Evolutionary conservation across 2,329 filamentous ascomycete genomes (phyloP).

Genomic region (Tolypocladium sp.): DNA sequence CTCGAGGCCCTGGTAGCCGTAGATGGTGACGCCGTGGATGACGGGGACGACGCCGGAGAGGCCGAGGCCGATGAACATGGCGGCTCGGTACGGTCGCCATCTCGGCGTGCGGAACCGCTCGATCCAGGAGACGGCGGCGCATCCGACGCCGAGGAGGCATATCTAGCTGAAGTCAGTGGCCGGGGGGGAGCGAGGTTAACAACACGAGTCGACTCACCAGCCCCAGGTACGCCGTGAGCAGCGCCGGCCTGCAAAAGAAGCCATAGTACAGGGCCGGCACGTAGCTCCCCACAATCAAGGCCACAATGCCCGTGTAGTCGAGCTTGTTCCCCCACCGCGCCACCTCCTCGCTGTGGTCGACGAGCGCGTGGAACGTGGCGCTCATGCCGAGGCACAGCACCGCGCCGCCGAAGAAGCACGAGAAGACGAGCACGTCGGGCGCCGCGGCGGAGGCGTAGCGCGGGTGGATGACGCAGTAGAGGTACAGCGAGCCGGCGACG

Average conservation of each 20-base stretch:
- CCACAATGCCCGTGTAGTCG: conserved; percentile 90
- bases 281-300: conserved; percentile 84
- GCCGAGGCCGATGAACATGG: conserved; percentile 85
- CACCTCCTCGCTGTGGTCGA: conserved; percentile 73
- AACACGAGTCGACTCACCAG: conserved; percentile 47
- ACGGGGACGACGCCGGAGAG: conserved; percentile 77
- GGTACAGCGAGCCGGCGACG: conserved; percentile 35
- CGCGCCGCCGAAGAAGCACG: conserved; percentile 71
- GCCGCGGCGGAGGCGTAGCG: conserved; percentile 55
- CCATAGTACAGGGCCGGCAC: conserved; percentile 84
- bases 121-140: conserved; percentile 66
- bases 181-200: no score
- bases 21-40: conserved; percentile 61
- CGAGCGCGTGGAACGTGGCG: conserved; percentile 75
- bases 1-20: conserved; percentile 58
- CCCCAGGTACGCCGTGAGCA: conserved; percentile 65
- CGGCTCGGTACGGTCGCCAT: conserved; percentile 76
- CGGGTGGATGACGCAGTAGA: conserved; percentile 50
- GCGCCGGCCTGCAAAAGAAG: conserved; percentile 58
- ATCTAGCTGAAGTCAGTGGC: conserved; percentile 48
- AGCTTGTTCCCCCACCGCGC: conserved; percentile 82
- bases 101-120: conserved; percentile 75
- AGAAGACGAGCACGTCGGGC: conserved; percentile 62
- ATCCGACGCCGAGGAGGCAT: conserved; percentile 64
- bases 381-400: conserved; percentile 69